A percentile compares a stretch with the other conserved stretches of the same genome.
Evolutionary conservation across 805 yeast genomes (phyloP).

Genomic region (Debaryomyces castellii): DNA sequence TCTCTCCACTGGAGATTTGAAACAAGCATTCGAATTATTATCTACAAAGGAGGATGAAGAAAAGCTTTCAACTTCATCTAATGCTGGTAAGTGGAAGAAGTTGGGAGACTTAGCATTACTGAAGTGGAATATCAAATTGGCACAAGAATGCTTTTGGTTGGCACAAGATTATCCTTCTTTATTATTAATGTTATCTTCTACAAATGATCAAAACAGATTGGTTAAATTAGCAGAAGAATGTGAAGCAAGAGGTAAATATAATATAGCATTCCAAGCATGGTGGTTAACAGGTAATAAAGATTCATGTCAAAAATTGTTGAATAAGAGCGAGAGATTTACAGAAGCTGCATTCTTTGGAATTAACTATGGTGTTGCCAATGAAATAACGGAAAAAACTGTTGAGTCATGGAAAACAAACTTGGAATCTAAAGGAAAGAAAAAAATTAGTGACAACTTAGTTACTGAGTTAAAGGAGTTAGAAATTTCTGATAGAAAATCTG

Average conservation of each 20-base stretch:
- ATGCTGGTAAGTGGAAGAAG: constrained; percentile 72
- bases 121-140: constrained; percentile 77
- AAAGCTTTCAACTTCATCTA: constrained; percentile 43
- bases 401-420: constrained; percentile 69
- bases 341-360: constrained; percentile 84
- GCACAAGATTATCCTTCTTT: constrained; percentile 83
- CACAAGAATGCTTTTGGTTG: constrained; percentile 73
- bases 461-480: constrained; percentile 30
- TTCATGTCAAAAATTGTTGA: constrained; percentile 63
- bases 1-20: constrained; percentile 67
- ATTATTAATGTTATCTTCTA: constrained; percentile 76
- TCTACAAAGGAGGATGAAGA: constrained; percentile 37
- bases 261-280: constrained; percentile 86
- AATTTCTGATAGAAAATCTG: constrained; percentile 13
- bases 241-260: constrained; percentile 73
- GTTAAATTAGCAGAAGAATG: constrained; percentile 65
- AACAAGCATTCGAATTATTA: constrained; percentile 61
- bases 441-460: constrained; percentile 62
- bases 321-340: constrained; percentile 64
- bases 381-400: constrained; percentile 47
- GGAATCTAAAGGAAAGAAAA: constrained; percentile 46
- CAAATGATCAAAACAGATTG: constrained; percentile 66
- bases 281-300: constrained; percentile 80
- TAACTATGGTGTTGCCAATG: constrained; percentile 54
- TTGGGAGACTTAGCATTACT: constrained; percentile 84